A percentile compares a stretch with the other conserved stretches of the same genome.
phyloP scores from a whole-genome alignment of 2,329 filamentous ascomycete species.

The Seiridium unicorne region DNA sequence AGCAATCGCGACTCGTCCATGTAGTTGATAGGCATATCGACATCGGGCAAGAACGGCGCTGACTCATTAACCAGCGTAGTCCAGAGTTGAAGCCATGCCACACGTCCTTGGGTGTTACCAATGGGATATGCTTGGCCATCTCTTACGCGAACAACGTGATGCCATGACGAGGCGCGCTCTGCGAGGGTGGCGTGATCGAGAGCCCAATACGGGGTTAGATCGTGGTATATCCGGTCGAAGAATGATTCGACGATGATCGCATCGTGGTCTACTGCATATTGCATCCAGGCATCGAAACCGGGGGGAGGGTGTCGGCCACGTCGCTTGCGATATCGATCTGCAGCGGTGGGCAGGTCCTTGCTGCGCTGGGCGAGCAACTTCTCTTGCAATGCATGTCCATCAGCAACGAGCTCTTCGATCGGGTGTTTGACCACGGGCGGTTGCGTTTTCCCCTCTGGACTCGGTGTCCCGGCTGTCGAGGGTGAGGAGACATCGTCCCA shows the following conservation, averaged over 20 bases:
- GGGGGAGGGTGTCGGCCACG: slow-evolving; percentile 62
- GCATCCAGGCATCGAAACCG: slow-evolving; percentile 61
- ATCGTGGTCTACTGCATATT: slow-evolving; percentile 48
- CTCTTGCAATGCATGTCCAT: slow-evolving; percentile 42
- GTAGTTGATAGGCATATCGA: slow-evolving; percentile 53
- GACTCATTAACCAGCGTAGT: slow-evolving; percentile 49
- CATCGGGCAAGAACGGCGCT: slow-evolving; percentile 47
- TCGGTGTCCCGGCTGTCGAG: not conserved
- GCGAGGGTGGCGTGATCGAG: slow-evolving; percentile 41
- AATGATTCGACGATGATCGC: slow-evolving; percentile 62
- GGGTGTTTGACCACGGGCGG: slow-evolving; percentile 33
- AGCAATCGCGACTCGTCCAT: slow-evolving; percentile 51
- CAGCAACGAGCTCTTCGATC: slow-evolving; percentile 48
- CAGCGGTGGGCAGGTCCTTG: slow-evolving; percentile 47
- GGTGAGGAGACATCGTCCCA: slow-evolving; percentile 12
- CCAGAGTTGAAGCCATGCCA: slow-evolving; percentile 48
- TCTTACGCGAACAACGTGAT: slow-evolving; percentile 47
- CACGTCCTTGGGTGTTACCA: slow-evolving; percentile 37
- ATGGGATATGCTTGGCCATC: slow-evolving; percentile 37
- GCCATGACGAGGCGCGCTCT: slow-evolving; percentile 39
- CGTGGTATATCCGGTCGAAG: slow-evolving; percentile 64
- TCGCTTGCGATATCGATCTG: slow-evolving; percentile 52
- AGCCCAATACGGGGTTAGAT: slow-evolving; percentile 61
- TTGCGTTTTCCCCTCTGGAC: not conserved
- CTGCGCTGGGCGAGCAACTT: slow-evolving; percentile 43